Conservation (phyloP, 129 eudicot species). For the Helianthus annuus region DNA sequence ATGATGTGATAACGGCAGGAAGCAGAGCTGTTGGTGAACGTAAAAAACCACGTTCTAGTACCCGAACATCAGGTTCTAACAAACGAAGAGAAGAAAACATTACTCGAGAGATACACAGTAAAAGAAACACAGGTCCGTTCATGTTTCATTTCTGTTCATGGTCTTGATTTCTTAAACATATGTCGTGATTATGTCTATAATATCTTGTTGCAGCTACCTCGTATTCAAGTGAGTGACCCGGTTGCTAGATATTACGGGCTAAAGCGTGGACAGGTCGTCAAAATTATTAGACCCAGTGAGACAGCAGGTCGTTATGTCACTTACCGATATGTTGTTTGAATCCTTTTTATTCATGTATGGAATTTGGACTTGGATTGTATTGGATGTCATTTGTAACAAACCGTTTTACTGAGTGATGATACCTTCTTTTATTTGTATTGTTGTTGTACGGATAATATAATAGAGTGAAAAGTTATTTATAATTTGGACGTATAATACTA, state of each 20-base stretch:
- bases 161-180: not conserved
- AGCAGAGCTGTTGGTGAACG: slow-evolving; percentile 81
- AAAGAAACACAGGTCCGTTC: slow-evolving; percentile 75
- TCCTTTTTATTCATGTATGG: not conserved
- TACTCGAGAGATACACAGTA: slow-evolving; percentile 85
- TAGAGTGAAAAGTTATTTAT: not conserved
- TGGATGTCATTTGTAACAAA: slow-evolving; percentile 10
- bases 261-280: slow-evolving; percentile 84
- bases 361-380: slow-evolving; percentile 10
- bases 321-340: slow-evolving; percentile 71
- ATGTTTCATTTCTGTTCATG: not conserved
- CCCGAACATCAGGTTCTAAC: slow-evolving; percentile 79
- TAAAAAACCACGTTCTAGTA: slow-evolving; percentile 70
- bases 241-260: slow-evolving; percentile 84
- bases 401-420: not conserved
- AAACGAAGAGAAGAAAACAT: slow-evolving; percentile 72
- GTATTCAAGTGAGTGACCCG: slow-evolving; percentile 79
- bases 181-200: not conserved
- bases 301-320: slow-evolving; percentile 89
- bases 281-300: slow-evolving; percentile 83
- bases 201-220: slow-evolving; percentile 61
- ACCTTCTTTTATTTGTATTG: not conserved
- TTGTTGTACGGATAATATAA: slow-evolving; percentile 1
- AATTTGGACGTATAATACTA: not conserved
- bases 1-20: slow-evolving; percentile 48